Percentiles rank a stretch among this genome's conserved stretches.
These are phyloP conservation scores for Allomyces macrogynus DNA, from an alignment of 192 early-diverging fungal genomes.

Conservation along the genomic window DNA sequence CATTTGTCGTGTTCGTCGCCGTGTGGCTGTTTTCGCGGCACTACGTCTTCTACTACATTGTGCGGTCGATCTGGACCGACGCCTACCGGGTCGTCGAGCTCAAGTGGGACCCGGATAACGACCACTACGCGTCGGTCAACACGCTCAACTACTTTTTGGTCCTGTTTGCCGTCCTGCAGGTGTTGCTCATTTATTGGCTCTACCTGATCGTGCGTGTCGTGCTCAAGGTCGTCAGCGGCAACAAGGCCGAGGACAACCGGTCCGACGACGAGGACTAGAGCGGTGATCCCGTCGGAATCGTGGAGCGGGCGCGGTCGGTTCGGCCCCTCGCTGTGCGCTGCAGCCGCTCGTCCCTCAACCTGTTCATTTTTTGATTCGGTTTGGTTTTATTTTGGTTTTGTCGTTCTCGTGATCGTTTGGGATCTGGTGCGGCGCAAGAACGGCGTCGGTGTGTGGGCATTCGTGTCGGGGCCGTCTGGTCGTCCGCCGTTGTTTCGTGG, in stretches of 20 bases:
- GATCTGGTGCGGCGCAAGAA: no score
- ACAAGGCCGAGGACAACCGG: constrained; percentile 8
- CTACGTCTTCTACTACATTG: constrained; percentile 43
- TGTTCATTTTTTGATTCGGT: no score
- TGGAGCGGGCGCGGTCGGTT: no score
- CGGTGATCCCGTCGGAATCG: no score
- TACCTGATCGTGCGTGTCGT: constrained; percentile 11
- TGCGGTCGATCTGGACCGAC: constrained; percentile 33
- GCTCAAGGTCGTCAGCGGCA: constrained; percentile 9
- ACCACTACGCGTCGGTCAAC: constrained; percentile 24
- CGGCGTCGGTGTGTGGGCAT: no score
- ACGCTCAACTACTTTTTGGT: constrained; percentile 14
- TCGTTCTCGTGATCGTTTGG: no score
- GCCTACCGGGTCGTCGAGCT: constrained; percentile 26
- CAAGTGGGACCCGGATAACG: constrained; percentile 29
- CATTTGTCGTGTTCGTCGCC: constrained; percentile 52
- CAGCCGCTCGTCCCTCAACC: no score
- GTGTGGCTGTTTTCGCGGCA: constrained; percentile 63
- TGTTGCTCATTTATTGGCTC: constrained; percentile 11
- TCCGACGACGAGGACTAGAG: constrained; percentile 11
- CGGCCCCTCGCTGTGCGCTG: no score
- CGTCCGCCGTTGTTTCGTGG: no score
- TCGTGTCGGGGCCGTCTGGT: no score
- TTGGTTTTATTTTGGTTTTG: no score
- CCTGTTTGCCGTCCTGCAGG: constrained; percentile 8